phyloP scores from a whole-genome alignment of 1,139 yeast species.

The Yamadazyma atmosphaerica region DNA sequence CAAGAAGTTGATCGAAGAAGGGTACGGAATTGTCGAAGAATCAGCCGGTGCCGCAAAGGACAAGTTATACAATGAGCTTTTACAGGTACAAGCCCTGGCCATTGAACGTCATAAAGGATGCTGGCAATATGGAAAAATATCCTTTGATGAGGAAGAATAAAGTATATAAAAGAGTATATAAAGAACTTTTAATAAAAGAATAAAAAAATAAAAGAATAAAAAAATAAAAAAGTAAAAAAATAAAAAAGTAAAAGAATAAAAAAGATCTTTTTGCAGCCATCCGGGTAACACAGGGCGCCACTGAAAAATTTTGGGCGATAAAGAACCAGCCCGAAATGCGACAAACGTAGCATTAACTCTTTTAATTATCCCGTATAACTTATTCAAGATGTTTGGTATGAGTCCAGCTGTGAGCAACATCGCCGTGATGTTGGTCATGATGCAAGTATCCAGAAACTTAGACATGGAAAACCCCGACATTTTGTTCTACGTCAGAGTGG shows the following conservation, averaged over 20 bases:
- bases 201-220: no score
- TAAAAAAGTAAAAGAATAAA: no score
- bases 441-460: conserved; percentile 90
- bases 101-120: conserved; percentile 60
- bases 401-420: conserved; percentile 88
- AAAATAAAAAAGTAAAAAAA: no score
- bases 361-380: no score
- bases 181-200: no score
- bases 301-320: conserved; percentile 4
- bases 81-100: conserved; percentile 49
- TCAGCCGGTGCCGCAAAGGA: conserved; percentile 33
- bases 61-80: conserved; percentile 39
- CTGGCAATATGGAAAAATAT: conserved; percentile 81
- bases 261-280: no score
- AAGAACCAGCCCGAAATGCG: no score
- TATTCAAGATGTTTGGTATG: conserved; percentile 39
- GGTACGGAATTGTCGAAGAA: conserved; percentile 63
- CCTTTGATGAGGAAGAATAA: conserved; percentile 55
- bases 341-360: no score
- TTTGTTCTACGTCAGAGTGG: conserved; percentile 73
- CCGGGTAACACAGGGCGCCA: not conserved
- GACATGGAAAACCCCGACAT: conserved; percentile 85
- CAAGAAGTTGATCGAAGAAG: conserved; percentile 59
- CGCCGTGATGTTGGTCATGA: conserved; percentile 91
- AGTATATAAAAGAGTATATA: no score